Base-by-base conservation (phyloP, 208 protist species). In the Leishmania tropica region DNA sequence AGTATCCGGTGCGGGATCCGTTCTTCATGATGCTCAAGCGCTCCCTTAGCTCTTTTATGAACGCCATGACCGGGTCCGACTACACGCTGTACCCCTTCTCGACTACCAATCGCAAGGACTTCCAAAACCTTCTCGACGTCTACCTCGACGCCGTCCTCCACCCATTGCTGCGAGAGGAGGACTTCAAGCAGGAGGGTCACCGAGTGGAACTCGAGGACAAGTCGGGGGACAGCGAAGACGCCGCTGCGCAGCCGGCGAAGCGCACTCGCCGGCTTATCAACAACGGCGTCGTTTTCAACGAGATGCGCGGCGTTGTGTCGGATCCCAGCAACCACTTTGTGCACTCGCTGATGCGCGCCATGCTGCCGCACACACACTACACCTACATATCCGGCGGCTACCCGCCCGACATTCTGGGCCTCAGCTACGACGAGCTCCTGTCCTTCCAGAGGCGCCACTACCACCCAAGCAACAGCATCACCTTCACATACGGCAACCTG, bases 11-110 rank as follows among this genome's bases (percentile, higher is more conserved):
- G 68, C 86, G 93, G 2, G 95, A 97, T 68, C 95, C 95, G 21
- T 98, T 98, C 86, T 97, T 98, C 83, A 94, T 97, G 88, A 97
- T 98, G 94, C 80, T 97, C 75, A 87, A 89, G 67, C 93, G 96
- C 64, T 97, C 96, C 10, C 88, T 98, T 54, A 97, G 90, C 82
- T 97, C 86, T 58, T 98, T 98, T 73, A 97, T 98, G 94, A 98
- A 98, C 83, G 96, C 96, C 54, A 98, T 98, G 95, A 98, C 96
- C 3, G 94, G 92, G 40, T 89, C 93, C 17, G 96, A 99, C 88
- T 98, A 97, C 86, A 99, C 97, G n/a, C 83, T 98, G 71, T 99
- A 98, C 80, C 96, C 97, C 42, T 98, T 99, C 83, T 88, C 95
- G 7, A 98, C 96, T 7, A 97, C 94, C 0, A 99, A 99, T 83